Base-by-base conservation (phyloP, 129 eudicot species). In the Chrysanthemum seticuspe region DNA sequence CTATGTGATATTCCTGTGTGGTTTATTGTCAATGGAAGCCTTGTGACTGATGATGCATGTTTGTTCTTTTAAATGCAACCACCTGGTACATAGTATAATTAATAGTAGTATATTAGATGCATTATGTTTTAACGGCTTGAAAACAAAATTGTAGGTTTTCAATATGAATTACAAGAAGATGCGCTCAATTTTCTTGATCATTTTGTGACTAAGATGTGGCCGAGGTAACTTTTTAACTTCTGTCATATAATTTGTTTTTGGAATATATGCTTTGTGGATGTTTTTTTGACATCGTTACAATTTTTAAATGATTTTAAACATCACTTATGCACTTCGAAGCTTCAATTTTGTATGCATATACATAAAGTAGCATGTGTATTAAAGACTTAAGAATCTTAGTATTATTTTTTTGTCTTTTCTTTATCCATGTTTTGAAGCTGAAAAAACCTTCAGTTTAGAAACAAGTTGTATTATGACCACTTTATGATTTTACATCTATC, bases 171-270 rank as follows among this genome's bases (percentile, higher is more conserved):
- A 74, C 86, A 92, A 73, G 96, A 89, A 80, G 98, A 92, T 78
- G 84, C 91, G 62, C 87, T 90, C 9, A 40, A 40, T 40, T 0
- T 40, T 73, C 74, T 92, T 56, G 84, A 92, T 74, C 96, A 92
- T n/a, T 71, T 92, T 82, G 85, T 96, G 98, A 95, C 88, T 51
- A 73, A 87, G 55, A 78, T 92, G 92, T 87, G 95, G 67, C 25
- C 25, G 25, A 89, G 98, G 98, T 92, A 80, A 62, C 34, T 15
- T 62, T 74, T 71, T 29, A 40, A 13, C n/a, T 60, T 70, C 44
- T 59, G 27, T 53, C 15, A 14, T 49, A 49, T 65, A 21, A 19
- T 15, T 50, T 49, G 45, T 40, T 3, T n/a, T 12, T 49, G 16
- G 31, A 72, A 56, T 40, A 72, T 65, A 78, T 29, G 45, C 13